Base-by-base conservation (phyloP, 306 rosid species). In the Pachyrhizus erosus region DNA sequence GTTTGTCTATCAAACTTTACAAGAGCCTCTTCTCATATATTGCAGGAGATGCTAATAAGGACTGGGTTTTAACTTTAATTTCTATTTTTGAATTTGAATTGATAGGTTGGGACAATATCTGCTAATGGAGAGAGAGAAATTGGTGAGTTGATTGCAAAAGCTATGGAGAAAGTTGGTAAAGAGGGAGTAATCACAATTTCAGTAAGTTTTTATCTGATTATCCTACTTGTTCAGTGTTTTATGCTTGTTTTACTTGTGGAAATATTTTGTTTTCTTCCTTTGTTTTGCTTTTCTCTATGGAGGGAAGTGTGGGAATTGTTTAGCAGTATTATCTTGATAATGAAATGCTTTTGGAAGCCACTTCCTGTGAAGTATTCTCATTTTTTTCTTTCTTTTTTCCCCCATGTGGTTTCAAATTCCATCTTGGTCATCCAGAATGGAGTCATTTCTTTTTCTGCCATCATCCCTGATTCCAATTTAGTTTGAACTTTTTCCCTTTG, bases 151-250 rank as follows among this genome's bases (percentile, higher is more conserved):
- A 95, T 95, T 70, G 99, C 99, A 33, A 93, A 91, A 85, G 99
- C 99, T 31, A 93, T 95, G 99, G 98, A 95, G 91, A 95, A 89
- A 91, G 99, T 93, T 85, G 99, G 98, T 80, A 93, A 93, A 84
- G 99, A 95, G 48, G 99, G 99, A 60, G 99, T 95, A 13, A 95
- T 95, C 87, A 93, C 99, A 71, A 93, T 93, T 24, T 76, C 94
- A 2, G 99, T 95, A 88, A 89, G 94, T 89, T 65, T 62, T 78
- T 13, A 40, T 66, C 5, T 37, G 74, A 15, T 48, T 11, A 60
- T 49, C 33, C 29, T 66, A 48, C n/a, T 79, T 69, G 51, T 20
- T 21, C 26, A 0, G 15, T 40, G 27, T 39, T 39, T 20, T 52
- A 64, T 64, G 43, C 15, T 8, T 3, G 14, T 65, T 60, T 65